Evolutionary conservation across 257 asterid species (phyloP).

Genomic region (Datura wrightii): DNA sequence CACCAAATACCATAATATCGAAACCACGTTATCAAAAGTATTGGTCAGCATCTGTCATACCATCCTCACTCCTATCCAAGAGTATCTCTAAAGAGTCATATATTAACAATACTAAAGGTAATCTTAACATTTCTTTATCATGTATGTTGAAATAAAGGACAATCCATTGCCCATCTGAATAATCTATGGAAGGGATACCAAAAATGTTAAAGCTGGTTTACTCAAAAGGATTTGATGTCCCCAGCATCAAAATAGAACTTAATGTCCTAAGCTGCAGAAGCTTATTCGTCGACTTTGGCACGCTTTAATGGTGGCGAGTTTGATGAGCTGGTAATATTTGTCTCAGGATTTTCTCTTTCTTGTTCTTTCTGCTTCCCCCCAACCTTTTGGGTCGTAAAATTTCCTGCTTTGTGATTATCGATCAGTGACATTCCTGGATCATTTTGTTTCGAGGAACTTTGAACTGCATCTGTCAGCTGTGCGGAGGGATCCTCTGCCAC

Average conservation of each 20-base stretch:
- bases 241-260: slow-evolving; percentile 17
- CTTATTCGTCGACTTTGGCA: slow-evolving; percentile 50
- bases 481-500: slow-evolving; percentile 48
- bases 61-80: not conserved
- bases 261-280: slow-evolving; percentile 15
- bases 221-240: slow-evolving; percentile 25
- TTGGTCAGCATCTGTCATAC: not conserved
- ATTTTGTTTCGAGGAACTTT: slow-evolving; percentile 44
- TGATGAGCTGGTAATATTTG: slow-evolving; percentile 33
- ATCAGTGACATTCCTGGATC: slow-evolving; percentile 23
- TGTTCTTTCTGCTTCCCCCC: slow-evolving; percentile 50
- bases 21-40: too few relatives aligned
- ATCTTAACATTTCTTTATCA: slow-evolving; percentile 18
- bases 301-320: slow-evolving; percentile 68
- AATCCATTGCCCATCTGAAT: slow-evolving; percentile 22
- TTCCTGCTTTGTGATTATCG: slow-evolving; percentile 24
- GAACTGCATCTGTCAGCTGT: slow-evolving; percentile 44
- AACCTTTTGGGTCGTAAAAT: not conserved
- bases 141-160: slow-evolving; percentile 20
- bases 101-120: slow-evolving; percentile 14
- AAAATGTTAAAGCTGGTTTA: slow-evolving; percentile 17
- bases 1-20: too few relatives aligned
- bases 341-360: slow-evolving; percentile 37
- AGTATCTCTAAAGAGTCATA: not conserved
- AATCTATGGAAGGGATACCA: slow-evolving; percentile 17